These are phyloP conservation scores for Clavariopsis aquatica DNA, from an alignment of 495 filamentous ascomycete species.

Conservation along the genomic window DNA sequence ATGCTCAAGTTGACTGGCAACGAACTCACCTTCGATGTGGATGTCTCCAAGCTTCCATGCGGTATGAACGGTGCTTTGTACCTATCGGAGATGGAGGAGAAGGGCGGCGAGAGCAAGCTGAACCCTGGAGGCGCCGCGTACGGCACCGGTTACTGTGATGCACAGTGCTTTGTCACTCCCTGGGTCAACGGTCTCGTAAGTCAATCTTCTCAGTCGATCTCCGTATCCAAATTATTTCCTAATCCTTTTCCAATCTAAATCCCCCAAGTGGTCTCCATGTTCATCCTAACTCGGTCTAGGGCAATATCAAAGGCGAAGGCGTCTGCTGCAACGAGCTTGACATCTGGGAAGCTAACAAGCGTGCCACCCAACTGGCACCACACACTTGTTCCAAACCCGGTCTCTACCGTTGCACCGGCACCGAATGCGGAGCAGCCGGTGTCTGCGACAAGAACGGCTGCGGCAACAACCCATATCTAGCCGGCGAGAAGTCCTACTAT, in stretches of 20 bases:
- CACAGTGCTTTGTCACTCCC: slow-evolving; percentile 58
- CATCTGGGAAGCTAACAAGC: slow-evolving; percentile 71
- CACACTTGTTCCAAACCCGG: slow-evolving; percentile 62
- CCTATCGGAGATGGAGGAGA: slow-evolving; percentile 61
- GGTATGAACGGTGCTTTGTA: slow-evolving; percentile 72
- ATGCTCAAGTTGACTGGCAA: slow-evolving; percentile 58
- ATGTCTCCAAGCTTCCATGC: slow-evolving; percentile 62
- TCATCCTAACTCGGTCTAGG: no score
- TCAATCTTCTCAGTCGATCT: no score
- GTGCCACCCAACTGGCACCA: slow-evolving; percentile 59
- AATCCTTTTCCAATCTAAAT: not conserved
- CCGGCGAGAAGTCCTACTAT: slow-evolving; percentile 65
- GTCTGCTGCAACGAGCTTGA: slow-evolving; percentile 76
- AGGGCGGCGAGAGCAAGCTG: slow-evolving; percentile 48
- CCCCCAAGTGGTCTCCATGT: not conserved
- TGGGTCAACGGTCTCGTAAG: slow-evolving; percentile 58
- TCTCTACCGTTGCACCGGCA: slow-evolving; percentile 60
- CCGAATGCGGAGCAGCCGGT: slow-evolving; percentile 55
- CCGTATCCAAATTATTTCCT: no score
- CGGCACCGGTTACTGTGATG: slow-evolving; percentile 72
- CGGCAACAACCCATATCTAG: slow-evolving; percentile 75
- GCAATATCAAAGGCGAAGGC: slow-evolving; percentile 71
- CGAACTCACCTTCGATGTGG: slow-evolving; percentile 66
- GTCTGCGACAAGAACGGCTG: slow-evolving; percentile 77
- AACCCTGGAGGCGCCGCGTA: slow-evolving; percentile 65